phyloP scores from a whole-genome alignment of 495 filamentous ascomycete species.

The Aspergillus coremiiformis region DNA sequence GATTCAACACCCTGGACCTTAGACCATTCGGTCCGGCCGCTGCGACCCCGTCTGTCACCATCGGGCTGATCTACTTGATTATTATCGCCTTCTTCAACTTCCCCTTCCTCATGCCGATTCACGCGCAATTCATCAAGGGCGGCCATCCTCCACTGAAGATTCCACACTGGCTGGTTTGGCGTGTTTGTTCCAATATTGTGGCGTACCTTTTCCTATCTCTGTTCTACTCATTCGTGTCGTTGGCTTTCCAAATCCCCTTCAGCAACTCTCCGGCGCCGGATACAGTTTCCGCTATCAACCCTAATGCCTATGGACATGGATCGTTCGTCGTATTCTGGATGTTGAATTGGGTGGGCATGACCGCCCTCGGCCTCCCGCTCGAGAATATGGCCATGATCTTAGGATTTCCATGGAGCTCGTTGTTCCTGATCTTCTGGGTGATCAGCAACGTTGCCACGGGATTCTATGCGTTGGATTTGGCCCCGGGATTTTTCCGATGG shows the following conservation, averaged over 20 bases:
- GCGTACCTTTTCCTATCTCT: slow-evolving; percentile 63
- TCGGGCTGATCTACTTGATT: slow-evolving; percentile 67
- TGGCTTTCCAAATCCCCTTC: slow-evolving; percentile 62
- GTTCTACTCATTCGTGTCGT: slow-evolving; percentile 56
- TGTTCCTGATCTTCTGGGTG: slow-evolving; percentile 73
- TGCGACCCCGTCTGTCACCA: slow-evolving; percentile 51
- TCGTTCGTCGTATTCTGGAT: slow-evolving; percentile 69
- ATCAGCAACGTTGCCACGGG: slow-evolving; percentile 60
- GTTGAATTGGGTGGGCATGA: slow-evolving; percentile 67
- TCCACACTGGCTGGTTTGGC: slow-evolving; percentile 54
- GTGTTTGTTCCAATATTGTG: slow-evolving; percentile 49
- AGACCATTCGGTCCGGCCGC: slow-evolving; percentile 54
- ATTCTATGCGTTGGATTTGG: slow-evolving; percentile 56
- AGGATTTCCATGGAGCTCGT: slow-evolving; percentile 57
- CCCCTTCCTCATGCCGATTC: slow-evolving; percentile 61
- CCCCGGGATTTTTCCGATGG: slow-evolving; percentile 56
- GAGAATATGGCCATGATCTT: slow-evolving; percentile 68
- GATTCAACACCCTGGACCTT: slow-evolving; percentile 53
- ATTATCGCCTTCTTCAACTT: slow-evolving; percentile 69
- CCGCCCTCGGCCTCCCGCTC: slow-evolving; percentile 57
- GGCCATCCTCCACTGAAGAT: slow-evolving; percentile 53
- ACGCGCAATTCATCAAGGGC: slow-evolving; percentile 48
- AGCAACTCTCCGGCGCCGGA: slow-evolving; percentile 34
- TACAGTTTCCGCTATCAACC: slow-evolving; percentile 35
- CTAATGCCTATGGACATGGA: slow-evolving; percentile 52